Base-by-base conservation (phyloP, 257 asterid species). In the Lycium ferocissimum region DNA sequence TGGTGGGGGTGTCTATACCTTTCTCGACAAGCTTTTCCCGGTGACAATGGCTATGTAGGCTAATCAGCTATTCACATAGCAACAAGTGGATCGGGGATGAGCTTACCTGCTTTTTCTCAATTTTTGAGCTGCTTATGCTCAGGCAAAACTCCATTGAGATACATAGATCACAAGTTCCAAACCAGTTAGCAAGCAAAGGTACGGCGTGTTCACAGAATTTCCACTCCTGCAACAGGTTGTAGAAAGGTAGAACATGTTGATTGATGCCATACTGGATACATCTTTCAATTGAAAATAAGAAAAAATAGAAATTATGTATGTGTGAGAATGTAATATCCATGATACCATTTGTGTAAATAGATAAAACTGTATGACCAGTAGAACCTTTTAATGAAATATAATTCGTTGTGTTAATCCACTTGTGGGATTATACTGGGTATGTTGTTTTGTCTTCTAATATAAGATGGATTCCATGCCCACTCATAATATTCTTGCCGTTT, bases 1-100 rank as follows among this genome's bases (percentile, higher is more conserved):
- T 14, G 97, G 99, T 9, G 99, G 99, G 37, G 99, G 99, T 38
- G 86, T 94, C 53, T 96, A 93, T 79, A 93, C 98, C 33, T 84
- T 96, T 80, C 80, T 95, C 90, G 98, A 94, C 87, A 89, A 93
- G 89, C 87, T 93, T 75, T 93, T 94, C 89, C 99, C 98, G 4
- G 81, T 83, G 40, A 90, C 98, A 53, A 96, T 96, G 99, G 86
- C 91, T 45, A 94, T 96, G 98, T 94, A 90, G 89, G 75, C 72
- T 78, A 69, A 51, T 63, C 83, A 56, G 69, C 65, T 78, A 53
- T 53, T 76, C 65, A 76, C 45, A 26, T 76, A 76, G 63, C 82
- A 53, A 76, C 65, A 76, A 51, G 20, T 75, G 45, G 62, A 75
- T 49, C 0, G 2, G 81, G 45, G 18, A 76, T 13, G 81, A 76